Percentiles rank a stretch among this genome's conserved stretches.
phyloP scores from a whole-genome alignment of 2,329 filamentous ascomycete species.

The Calonectria hawksworthii region DNA sequence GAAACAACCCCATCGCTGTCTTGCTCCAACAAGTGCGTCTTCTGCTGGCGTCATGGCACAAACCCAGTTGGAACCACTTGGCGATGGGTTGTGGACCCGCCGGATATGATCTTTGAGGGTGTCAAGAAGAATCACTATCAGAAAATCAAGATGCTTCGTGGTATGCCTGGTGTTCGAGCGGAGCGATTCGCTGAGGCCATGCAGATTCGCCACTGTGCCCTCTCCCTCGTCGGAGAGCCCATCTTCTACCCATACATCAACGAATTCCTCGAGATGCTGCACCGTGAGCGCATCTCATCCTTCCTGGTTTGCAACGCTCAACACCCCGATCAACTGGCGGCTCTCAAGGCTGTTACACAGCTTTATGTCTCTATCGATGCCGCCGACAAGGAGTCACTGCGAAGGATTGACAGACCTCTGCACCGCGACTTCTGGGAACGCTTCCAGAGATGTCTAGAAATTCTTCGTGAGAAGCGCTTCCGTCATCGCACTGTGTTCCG shows the following conservation, averaged over 20 bases:
- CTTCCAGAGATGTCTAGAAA: conserved; percentile 91
- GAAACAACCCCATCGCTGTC: conserved; percentile 96
- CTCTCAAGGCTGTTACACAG: conserved; percentile 89
- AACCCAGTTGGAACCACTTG: conserved; percentile 97
- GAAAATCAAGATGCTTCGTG: conserved; percentile 97
- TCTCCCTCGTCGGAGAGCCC: conserved; percentile 95
- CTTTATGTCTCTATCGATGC: conserved; percentile 98
- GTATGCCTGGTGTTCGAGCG: conserved; percentile 90
- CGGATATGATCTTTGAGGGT: conserved; percentile 89
- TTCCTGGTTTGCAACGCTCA: conserved; percentile 98
- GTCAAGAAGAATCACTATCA: conserved; percentile 94
- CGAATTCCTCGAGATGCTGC: conserved; percentile 86
- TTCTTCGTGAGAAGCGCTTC: conserved; percentile 85
- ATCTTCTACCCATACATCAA: conserved; percentile 99
- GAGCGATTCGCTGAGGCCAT: conserved; percentile 95
- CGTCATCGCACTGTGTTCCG: conserved; percentile 94
- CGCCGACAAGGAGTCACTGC: conserved; percentile 87
- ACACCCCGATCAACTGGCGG: conserved; percentile 89
- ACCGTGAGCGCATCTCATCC: conserved; percentile 88
- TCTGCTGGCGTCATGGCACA: conserved; percentile 98
- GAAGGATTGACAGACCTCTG: conserved; percentile 90
- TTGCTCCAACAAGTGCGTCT: conserved; percentile 98
- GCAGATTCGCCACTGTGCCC: conserved; percentile 91
- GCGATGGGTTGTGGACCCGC: conserved; percentile 95
- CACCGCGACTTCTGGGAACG: conserved; percentile 98